Evolutionary conservation across 2,329 filamentous ascomycete species (phyloP), one percentile per base, ranked within the genome.

Genomic region (Xylariales sp.): DNA sequence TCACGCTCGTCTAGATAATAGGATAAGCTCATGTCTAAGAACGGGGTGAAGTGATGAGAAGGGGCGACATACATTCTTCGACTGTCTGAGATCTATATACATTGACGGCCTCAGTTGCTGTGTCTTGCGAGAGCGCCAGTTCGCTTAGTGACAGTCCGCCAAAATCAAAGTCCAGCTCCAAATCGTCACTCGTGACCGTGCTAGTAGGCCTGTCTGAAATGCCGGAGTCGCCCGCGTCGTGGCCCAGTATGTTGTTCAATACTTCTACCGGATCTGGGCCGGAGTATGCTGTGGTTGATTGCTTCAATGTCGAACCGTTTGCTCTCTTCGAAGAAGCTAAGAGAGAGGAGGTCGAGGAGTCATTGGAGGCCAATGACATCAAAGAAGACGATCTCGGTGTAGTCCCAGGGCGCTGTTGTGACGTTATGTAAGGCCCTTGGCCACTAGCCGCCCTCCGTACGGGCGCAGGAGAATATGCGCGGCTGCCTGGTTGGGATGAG

Each of bases 121-220:
- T 14, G 18, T 58, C 50, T 19, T 58, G 57, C 1, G 63, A 65
- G 10, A 60, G 53, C 14, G 75, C 80, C 52, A 93, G 82, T 48
- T 88, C 86, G 46, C 83, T 77, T 48, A 98, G 68, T 49, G 86
- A 86, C 38, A 93, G 64, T 1, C 78, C 85, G 10, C 74, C 81
- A 65, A 98, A 96, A 51, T 94, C 85, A 49, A 91, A 81, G 4
- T 84, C 75, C 27, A 79, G 69, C 2, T 78, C 73, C 29, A 90
- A 57, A 43, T 79, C 75, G n/a, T 68, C 65, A 33, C 73, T 63
- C 4, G 60, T 66, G 51, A 73, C 64, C 3, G 41, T 25, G 14
- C 38, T 34, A 19, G 19, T 15, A 15, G 29, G n/a, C 9, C 18
- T 5, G 15, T 24, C 18, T 8, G 28, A 19, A 5, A 18, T 11